Conservation (phyloP, 2,329 filamentous ascomycete genomes). For the Colletotrichum orbiculare region DNA sequence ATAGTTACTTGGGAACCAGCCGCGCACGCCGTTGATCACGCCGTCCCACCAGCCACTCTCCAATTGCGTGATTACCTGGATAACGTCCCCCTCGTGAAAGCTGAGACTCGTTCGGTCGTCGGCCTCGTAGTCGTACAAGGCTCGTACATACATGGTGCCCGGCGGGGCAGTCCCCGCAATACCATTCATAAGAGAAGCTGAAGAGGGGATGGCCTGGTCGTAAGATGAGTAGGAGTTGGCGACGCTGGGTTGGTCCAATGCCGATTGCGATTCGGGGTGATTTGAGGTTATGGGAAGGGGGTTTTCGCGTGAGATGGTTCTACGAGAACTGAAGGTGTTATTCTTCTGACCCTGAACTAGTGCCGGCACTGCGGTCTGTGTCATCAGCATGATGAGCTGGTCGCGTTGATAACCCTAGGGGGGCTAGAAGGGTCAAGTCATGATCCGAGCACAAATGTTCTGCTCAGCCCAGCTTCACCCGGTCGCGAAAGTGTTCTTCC, state of each 20-base stretch:
- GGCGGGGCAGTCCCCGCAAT: slow-evolving; percentile 68
- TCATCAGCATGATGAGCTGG: slow-evolving; percentile 64
- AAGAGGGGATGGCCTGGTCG: slow-evolving; percentile 41
- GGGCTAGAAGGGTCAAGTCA: slow-evolving; percentile 34
- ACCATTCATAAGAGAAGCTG: slow-evolving; percentile 64
- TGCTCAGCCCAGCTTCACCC: slow-evolving; percentile 18
- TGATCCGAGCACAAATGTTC: slow-evolving; percentile 28
- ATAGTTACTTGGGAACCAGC: slow-evolving; percentile 99
- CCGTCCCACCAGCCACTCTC: slow-evolving; percentile 99
- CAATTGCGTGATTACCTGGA: slow-evolving; percentile 93
- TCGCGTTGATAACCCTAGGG: slow-evolving; percentile 35
- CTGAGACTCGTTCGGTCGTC: slow-evolving; percentile 97
- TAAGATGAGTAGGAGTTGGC: slow-evolving; percentile 40
- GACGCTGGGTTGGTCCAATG: slow-evolving; percentile 38
- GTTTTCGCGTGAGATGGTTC: slow-evolving; percentile 34
- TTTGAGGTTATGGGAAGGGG: slow-evolving; percentile 38
- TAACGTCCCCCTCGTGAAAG: slow-evolving; percentile 96
- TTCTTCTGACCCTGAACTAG: slow-evolving; percentile 56
- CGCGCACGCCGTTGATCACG: slow-evolving; percentile 94
- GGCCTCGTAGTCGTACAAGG: slow-evolving; percentile 97
- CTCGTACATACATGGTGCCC: slow-evolving; percentile 88
- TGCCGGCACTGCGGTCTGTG: slow-evolving; percentile 59
- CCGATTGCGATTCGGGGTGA: slow-evolving; percentile 29
- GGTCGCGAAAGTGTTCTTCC: slow-evolving; percentile 1
- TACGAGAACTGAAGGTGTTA: slow-evolving; percentile 49